Base-by-base conservation (phyloP, 73 alveolate species). In the Stentor coeruleus region DNA sequence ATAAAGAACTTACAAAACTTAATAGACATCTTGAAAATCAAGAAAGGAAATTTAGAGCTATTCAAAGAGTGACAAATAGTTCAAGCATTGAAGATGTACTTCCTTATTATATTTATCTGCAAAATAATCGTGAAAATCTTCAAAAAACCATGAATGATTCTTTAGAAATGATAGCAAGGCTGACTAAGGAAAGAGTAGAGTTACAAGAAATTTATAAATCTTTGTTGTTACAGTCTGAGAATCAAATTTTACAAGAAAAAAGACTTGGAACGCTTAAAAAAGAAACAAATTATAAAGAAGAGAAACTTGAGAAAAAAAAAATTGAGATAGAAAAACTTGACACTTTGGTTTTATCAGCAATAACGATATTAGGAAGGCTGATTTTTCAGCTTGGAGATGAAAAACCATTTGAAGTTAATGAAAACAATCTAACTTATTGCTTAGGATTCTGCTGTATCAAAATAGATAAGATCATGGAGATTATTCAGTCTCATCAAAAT, bases 401-500 rank as follows among this genome's bases (percentile, higher is more conserved):
- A 49, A 49, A 49, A 49, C 20, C 79, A 1, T 20, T 66, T 20
- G 39, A 66, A 66, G 79, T 66, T 33, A 20, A 66, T 26, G 42
- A 66, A 33, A 26, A 20, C n/a, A 1, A 66, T 40, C 14, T 66
- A 31, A 66, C 26, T 2, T 31, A 31, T 11, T 20, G n/a, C 15
- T 33, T 66, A 26, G 79, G 40, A 26, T 66, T 66, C 2, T 20
- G n/a, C 33, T 66, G 79, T 66, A 66, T 31, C 11, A 66, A 31
- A 66, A 20, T 66, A 20, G 79, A 66, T 26, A 66, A 66, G 33
- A 66, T 66, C 26, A 66, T 66, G 79, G 79, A 66, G 33, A 40
- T 33, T 0, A 20, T 66, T 20, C 79, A 66, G 37, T 20, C n/a
- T 26, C 79, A 66, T 66, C 79, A 66, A 31, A 66, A 33, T 66